A percentile compares a stretch with the other conserved stretches of the same genome.
Evolutionary conservation across 768 basidiomycete genomes (phyloP).

Genomic region (Sarcodon aspratus): DNA sequence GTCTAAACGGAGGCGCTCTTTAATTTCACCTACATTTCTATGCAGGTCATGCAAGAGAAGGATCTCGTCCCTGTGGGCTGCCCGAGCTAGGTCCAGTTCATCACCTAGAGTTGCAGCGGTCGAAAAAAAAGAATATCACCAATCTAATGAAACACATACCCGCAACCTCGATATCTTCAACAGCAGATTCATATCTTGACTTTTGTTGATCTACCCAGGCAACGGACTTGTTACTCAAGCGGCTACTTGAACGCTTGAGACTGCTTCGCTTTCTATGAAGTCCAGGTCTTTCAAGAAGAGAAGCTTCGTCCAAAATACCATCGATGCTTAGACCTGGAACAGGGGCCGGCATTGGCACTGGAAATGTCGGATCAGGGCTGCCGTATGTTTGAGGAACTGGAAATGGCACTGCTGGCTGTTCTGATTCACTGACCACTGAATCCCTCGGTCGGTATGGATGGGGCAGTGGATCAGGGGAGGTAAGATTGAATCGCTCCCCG

Average conservation of each 20-base stretch:
- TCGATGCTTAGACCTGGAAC: too few relatives aligned
- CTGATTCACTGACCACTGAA: neutral
- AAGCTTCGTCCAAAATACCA: neutral
- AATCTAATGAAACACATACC: conserved; percentile 22
- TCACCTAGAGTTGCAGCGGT: conserved; percentile 26
- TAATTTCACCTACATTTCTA: conserved; percentile 32
- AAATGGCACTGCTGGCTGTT: neutral
- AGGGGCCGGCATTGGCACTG: neutral
- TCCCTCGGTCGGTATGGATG: conserved; percentile 27
- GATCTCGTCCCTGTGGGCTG: conserved; percentile 52
- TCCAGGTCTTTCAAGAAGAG: neutral
- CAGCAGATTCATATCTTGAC: neutral
- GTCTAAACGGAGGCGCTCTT: conserved; percentile 25
- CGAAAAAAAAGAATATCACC: conserved; percentile 6
- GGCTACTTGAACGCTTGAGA: neutral
- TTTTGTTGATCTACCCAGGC: neutral
- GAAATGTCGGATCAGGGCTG: conserved; percentile 15
- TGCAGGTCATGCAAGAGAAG: conserved; percentile 45
- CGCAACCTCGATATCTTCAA: neutral
- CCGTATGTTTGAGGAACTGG: conserved; percentile 8
- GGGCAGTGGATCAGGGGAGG: conserved; percentile 33
- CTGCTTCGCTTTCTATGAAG: conserved; percentile 2
- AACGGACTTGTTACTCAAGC: neutral
- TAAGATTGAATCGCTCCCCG: conserved; percentile 11
- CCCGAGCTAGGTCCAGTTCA: conserved; percentile 48